phyloP scores from a whole-genome alignment of 371 early-diverging fungal species.

The Entomophthora muscae region DNA sequence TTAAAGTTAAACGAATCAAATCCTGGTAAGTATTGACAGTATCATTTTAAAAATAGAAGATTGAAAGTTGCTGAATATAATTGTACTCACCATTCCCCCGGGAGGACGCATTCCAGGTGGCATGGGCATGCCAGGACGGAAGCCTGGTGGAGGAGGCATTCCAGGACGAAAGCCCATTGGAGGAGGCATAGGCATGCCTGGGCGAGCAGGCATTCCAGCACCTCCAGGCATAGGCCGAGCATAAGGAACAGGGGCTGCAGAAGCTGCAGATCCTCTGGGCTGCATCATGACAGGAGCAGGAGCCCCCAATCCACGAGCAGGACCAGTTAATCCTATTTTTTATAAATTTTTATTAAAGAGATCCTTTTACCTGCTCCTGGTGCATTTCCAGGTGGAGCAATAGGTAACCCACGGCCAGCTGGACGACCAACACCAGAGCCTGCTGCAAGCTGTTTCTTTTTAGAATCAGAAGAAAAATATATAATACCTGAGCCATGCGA shows the following conservation, averaged over 20 bases:
- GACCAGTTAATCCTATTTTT: conserved; percentile 55
- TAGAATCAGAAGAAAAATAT: neutral
- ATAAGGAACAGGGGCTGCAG: conserved; percentile 53
- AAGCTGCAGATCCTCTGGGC: conserved; percentile 24
- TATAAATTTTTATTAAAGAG: neutral
- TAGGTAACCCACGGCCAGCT: conserved; percentile 82
- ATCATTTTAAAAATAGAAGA: too few relatives aligned
- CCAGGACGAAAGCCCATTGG: conserved; percentile 45
- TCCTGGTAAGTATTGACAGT: too few relatives aligned
- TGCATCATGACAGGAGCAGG: conserved; percentile 72
- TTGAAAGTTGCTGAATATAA: neutral
- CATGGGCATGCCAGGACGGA: conserved; percentile 19
- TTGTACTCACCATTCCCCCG: conserved; percentile 12
- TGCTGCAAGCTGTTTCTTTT: conserved; percentile 20
- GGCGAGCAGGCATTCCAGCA: conserved; percentile 25
- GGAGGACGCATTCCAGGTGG: conserved; percentile 37
- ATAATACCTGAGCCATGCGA: conserved; percentile 19
- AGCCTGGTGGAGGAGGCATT: conserved; percentile 20
- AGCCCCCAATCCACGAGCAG: conserved; percentile 83
- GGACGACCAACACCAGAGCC: conserved; percentile 69
- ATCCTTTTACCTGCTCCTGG: conserved; percentile 8
- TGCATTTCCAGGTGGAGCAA: conserved; percentile 34
- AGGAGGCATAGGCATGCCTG: conserved; percentile 29
- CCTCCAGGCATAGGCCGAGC: conserved; percentile 42
- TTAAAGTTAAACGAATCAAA: neutral